Percentiles rank a stretch among this genome's conserved stretches.
Conservation (phyloP, 257 asterid species). For the Nicotiana otophora region DNA sequence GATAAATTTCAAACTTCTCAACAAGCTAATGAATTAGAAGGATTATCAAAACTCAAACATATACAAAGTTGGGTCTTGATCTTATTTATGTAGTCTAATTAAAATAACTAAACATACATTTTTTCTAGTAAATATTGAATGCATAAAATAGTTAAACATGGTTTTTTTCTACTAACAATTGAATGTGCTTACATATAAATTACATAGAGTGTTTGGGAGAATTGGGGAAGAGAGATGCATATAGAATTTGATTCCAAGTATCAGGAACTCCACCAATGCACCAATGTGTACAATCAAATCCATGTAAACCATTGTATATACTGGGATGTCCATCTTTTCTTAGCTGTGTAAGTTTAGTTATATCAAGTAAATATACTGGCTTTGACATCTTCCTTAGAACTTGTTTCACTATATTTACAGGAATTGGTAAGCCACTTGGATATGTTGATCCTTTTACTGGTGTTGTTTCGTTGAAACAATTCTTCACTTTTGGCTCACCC, state of each 20-base stretch:
- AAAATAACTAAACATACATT: neutral
- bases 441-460: conserved; percentile 42
- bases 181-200: neutral
- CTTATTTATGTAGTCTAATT: neutral
- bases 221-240: conserved; percentile 17
- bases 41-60: neutral
- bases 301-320: conserved; percentile 25
- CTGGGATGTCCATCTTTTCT: conserved; percentile 62
- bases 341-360: conserved; percentile 46
- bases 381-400: conserved; percentile 20
- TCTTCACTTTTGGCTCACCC: conserved; percentile 26
- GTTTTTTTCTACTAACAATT: neutral
- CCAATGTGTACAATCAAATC: conserved; percentile 68
- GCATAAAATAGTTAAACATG: too few species aligned
- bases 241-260: conserved; percentile 54
- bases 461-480: conserved; percentile 37
- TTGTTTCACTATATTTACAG: conserved; percentile 34
- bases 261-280: conserved; percentile 58
- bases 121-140: neutral
- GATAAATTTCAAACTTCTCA: neutral
- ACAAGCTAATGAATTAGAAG: neutral
- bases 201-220: neutral
- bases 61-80: neutral
- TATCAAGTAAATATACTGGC: conserved; percentile 34
- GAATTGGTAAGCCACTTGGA: conserved; percentile 39